Conservation (phyloP, 1,139 yeast genomes). For the Geotrichum australiense region DNA sequence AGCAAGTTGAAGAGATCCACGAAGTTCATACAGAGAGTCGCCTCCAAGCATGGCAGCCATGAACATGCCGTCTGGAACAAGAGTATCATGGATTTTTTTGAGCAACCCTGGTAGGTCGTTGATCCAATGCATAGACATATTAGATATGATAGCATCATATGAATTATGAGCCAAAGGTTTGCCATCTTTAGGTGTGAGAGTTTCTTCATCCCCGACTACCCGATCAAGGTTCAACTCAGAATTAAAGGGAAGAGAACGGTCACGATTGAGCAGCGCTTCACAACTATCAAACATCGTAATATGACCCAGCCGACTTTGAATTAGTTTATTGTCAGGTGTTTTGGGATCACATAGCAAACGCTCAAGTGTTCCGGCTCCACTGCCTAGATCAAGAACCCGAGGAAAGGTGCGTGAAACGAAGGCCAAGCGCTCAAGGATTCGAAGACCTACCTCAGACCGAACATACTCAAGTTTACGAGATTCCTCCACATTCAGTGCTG, state of each 20-base stretch:
- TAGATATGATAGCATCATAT: slow-evolving; percentile 69
- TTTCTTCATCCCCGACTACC: slow-evolving; percentile 62
- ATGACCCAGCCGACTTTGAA: slow-evolving; percentile 47
- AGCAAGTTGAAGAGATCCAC: slow-evolving; percentile 75
- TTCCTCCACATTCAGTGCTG: slow-evolving; percentile 39
- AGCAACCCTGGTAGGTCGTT: slow-evolving; percentile 69
- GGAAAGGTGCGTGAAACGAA: slow-evolving; percentile 62
- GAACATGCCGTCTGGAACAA: slow-evolving; percentile 77
- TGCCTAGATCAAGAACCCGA: slow-evolving; percentile 62
- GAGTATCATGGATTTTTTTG: slow-evolving; percentile 48
- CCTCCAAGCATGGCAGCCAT: slow-evolving; percentile 83
- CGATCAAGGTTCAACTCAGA: slow-evolving; percentile 41
- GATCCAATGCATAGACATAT: slow-evolving; percentile 76
- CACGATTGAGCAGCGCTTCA: slow-evolving; percentile 46
- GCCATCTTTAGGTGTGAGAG: slow-evolving; percentile 18
- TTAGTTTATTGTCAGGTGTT: slow-evolving; percentile 44
- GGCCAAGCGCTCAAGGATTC: slow-evolving; percentile 69
- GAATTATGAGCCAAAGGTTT: slow-evolving; percentile 29
- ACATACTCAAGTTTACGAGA: slow-evolving; percentile 66
- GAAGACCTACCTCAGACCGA: slow-evolving; percentile 64
- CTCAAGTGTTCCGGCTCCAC: slow-evolving; percentile 60
- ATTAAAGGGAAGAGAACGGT: slow-evolving; percentile 39
- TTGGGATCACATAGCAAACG: slow-evolving; percentile 32
- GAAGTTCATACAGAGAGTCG: slow-evolving; percentile 71
- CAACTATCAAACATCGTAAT: slow-evolving; percentile 67